Evolutionary conservation across 1,284 basidiomycete species (phyloP).

Genomic region (Ustanciosporium gigantosporum): DNA sequence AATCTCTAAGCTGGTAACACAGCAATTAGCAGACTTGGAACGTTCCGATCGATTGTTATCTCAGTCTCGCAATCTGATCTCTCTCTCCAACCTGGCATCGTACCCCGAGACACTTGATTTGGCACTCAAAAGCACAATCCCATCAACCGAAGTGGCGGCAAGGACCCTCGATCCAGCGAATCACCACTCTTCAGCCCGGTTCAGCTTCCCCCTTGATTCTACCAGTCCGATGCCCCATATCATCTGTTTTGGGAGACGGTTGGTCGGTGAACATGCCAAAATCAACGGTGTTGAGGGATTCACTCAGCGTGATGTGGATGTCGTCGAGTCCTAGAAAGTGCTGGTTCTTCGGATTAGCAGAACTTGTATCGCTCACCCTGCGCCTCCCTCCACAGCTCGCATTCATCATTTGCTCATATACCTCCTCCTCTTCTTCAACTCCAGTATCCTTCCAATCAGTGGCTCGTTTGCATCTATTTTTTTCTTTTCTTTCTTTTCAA

Average conservation of each 20-base stretch:
- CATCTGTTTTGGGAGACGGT: slow-evolving; percentile 24
- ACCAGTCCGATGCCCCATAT: slow-evolving; percentile 12
- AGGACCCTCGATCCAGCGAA: slow-evolving; percentile 1
- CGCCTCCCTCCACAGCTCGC: too few relatives aligned
- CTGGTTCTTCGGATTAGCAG: too few relatives aligned
- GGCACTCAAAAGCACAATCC: background rate
- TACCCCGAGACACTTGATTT: slow-evolving; percentile 2
- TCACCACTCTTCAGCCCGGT: background rate
- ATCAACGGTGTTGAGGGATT: background rate
- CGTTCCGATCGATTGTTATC: slow-evolving; percentile 4
- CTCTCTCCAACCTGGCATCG: background rate
- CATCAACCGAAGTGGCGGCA: slow-evolving; percentile 1
- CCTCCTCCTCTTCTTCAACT: too few relatives aligned
- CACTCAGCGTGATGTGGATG: background rate
- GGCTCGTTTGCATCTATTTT: too few relatives aligned
- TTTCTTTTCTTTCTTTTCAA: too few relatives aligned
- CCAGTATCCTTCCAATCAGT: too few relatives aligned
- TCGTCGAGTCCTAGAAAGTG: too few relatives aligned
- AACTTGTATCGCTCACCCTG: too few relatives aligned
- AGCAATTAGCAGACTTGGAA: slow-evolving; percentile 6
- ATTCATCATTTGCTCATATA: too few relatives aligned
- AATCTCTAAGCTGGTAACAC: background rate
- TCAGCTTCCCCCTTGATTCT: slow-evolving; percentile 23
- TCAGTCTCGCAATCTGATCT: slow-evolving; percentile 5
- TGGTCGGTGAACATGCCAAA: slow-evolving; percentile 8